phyloP scores from a whole-genome alignment of 2,329 filamentous ascomycete genomes.

The Leptographium lundbergii region DNA sequence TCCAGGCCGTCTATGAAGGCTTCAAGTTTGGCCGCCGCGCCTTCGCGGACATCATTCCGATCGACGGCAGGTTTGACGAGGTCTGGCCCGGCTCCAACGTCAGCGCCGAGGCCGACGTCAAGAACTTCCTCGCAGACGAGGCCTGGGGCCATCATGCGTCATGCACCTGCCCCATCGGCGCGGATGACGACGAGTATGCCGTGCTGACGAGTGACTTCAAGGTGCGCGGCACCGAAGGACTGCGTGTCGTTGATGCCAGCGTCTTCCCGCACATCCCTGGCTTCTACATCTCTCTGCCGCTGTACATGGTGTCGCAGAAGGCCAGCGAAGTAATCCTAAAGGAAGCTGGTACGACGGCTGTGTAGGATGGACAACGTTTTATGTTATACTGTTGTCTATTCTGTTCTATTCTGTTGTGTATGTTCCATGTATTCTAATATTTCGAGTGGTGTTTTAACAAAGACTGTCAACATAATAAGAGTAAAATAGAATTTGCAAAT shows the following conservation, averaged over 20 bases:
- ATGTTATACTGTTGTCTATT: no score
- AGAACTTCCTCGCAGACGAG: conserved; percentile 19
- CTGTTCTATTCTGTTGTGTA: no score
- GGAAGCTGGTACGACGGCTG: neutral
- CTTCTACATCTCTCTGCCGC: conserved; percentile 30
- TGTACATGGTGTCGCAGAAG: conserved; percentile 39
- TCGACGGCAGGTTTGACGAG: conserved; percentile 4
- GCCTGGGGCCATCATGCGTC: conserved; percentile 43
- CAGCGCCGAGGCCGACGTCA: neutral
- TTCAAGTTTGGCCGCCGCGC: conserved; percentile 10
- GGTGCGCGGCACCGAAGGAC: no score
- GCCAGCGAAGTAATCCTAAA: conserved; percentile 36
- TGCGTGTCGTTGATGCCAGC: no score
- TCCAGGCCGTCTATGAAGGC: conserved; percentile 11
- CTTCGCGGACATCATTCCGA: conserved; percentile 7
- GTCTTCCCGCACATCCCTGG: conserved; percentile 35
- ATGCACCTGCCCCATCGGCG: conserved; percentile 38
- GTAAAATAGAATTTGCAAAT: no score
- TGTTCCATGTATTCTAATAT: no score
- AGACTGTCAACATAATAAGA: no score
- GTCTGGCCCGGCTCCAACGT: conserved; percentile 1
- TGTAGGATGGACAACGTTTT: no score
- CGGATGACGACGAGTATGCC: conserved; percentile 31
- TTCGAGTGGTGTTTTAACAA: no score
- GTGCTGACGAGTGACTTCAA: conserved; percentile 40